Evolutionary conservation across 495 filamentous ascomycete species (phyloP).

Genomic region (Penicillium egyptiacum): DNA sequence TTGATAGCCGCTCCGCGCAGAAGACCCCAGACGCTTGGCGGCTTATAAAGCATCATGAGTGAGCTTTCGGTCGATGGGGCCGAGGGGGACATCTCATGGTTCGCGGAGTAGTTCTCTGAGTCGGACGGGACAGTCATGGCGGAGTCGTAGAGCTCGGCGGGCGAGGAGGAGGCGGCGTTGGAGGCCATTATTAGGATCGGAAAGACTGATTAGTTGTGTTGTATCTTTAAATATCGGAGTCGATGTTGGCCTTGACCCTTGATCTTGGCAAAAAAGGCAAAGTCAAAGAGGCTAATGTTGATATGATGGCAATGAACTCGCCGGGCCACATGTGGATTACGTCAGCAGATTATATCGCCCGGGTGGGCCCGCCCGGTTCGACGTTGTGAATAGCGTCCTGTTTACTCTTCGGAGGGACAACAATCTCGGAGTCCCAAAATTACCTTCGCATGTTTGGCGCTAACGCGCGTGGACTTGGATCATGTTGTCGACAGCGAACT

Average conservation of each 20-base stretch:
- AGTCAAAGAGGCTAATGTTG: neutral
- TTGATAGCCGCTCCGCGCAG: conserved; percentile 92
- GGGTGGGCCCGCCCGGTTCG: too few relatives aligned
- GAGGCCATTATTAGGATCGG: conserved; percentile 39
- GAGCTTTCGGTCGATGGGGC: conserved; percentile 67
- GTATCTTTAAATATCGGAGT: neutral
- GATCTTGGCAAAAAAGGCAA: neutral
- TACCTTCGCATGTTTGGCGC: neutral
- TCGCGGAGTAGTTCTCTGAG: conserved; percentile 83
- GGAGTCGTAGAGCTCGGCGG: conserved; percentile 69
- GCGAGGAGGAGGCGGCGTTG: conserved; percentile 43
- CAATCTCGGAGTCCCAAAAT: neutral
- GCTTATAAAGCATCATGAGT: conserved; percentile 83
- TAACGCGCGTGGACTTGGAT: neutral
- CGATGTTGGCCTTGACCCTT: neutral
- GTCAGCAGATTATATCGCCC: neutral
- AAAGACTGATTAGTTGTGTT: neutral
- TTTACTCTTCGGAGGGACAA: neutral
- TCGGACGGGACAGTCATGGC: conserved; percentile 84
- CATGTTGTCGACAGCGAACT: neutral
- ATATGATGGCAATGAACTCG: conserved; percentile 3
- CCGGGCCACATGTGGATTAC: neutral
- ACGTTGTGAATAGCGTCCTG: neutral
- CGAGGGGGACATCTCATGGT: conserved; percentile 59
- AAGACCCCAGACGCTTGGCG: conserved; percentile 81